Percentiles rank a stretch among this genome's conserved stretches.
phyloP scores from a whole-genome alignment of 257 asterid genomes.

The Lavandula angustifolia region DNA sequence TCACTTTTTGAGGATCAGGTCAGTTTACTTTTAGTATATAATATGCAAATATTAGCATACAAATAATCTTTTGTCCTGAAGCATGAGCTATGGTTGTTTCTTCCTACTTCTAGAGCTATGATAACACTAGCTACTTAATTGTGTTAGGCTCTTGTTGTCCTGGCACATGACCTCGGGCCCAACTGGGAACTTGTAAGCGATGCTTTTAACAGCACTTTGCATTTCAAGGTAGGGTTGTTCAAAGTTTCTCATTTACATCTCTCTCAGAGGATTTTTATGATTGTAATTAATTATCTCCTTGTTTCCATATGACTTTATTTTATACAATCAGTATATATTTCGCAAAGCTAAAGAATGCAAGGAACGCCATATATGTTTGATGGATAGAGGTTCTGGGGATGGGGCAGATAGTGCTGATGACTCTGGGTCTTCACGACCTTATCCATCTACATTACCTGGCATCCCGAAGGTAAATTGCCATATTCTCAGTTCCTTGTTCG shows the following conservation, averaged over 20 bases:
- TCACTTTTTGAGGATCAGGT: constrained; percentile 94
- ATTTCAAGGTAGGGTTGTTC: constrained; percentile 69
- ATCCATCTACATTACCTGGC: constrained; percentile 91
- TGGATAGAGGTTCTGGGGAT: constrained; percentile 76
- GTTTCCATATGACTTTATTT: constrained; percentile 24
- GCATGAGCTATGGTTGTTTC: constrained; percentile 21
- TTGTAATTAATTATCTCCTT: constrained; percentile 1
- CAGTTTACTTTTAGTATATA: constrained; percentile 28
- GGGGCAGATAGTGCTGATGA: constrained; percentile 98
- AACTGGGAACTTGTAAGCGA: constrained; percentile 99
- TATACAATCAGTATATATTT: constrained; percentile 61
- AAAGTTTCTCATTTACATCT: constrained; percentile 11
- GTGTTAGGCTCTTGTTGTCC: constrained; percentile 89
- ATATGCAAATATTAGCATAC: constrained; percentile 17
- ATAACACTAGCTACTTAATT: constrained; percentile 17
- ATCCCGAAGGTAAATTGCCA: constrained; percentile 74
- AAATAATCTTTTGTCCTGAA: constrained; percentile 7
- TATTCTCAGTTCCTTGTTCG: constrained; percentile 23
- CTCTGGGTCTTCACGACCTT: constrained; percentile 94
- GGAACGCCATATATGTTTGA: constrained; percentile 73
- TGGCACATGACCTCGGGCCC: constrained; percentile 96
- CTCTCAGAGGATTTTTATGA: constrained; percentile 19
- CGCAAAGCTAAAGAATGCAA: constrained; percentile 95
- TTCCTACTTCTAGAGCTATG: constrained; percentile 22
- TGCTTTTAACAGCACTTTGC: constrained; percentile 84